Evolutionary conservation across 345 rosid genomes (phyloP).

Genomic region (thale cress (Arabidopsis thaliana)): TAIR10.1 NC_003074.8:23049501-23050000

Average conservation of each 20-base stretch:
- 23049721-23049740: not conserved
- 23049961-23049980: conserved; percentile 46
- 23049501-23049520: conserved; percentile 55
- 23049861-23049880: conserved; percentile 50
- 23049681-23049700: conserved; percentile 63
- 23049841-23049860: conserved; percentile 63
- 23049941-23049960: conserved; percentile 66
- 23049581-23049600: conserved; percentile 69
- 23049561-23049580: conserved; percentile 75
- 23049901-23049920: conserved; percentile 56
- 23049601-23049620: conserved; percentile 50
- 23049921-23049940: conserved; percentile 60
- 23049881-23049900: conserved; percentile 47
- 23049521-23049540: conserved; percentile 51
- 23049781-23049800: conserved; percentile 47
- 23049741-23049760: not conserved
- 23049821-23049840: conserved; percentile 58
- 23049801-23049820: conserved; percentile 52
- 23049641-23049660: conserved; percentile 50
- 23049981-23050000: conserved; percentile 52
- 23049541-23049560: conserved; percentile 56
- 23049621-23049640: conserved; percentile 55
- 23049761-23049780: not conserved
- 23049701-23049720: conserved; percentile 56
- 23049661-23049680: conserved; percentile 60